Evolutionary conservation across 2,329 filamentous ascomycete genomes (phyloP), one percentile per base, ranked within the genome.

Genomic region (Keithomyces neogunnii): DNA sequence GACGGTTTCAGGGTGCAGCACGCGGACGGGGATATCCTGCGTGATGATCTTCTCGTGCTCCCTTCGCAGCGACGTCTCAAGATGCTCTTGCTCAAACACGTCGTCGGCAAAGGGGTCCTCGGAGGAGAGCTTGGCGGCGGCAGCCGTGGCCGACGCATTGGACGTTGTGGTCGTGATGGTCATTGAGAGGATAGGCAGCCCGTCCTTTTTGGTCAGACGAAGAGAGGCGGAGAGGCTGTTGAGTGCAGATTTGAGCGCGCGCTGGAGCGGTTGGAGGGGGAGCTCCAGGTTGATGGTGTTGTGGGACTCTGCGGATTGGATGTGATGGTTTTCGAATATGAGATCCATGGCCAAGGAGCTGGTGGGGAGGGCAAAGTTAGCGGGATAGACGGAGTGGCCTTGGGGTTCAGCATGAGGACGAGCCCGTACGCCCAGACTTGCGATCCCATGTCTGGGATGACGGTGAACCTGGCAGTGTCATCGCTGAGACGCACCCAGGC

Each of bases 271-370:
- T 11, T 82, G 80, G n/a, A 97, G 82, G 30, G 93, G 90, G 1
- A 99, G 81, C 71, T 99, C 93, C 56, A 99, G 85, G 70, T 99
- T 96, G 71, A 99, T 96, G 49, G 90, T 88, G 69, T 96, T 96
- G 67, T 82, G 77, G 39, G 75, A 74, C 46, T 90, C 86, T 48
- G 88, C 88, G 47, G 91, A 96, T 66, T 96, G 86, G 59, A 97
- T 84, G 50, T 83, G 81, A 72, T 95, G 96, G 58, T 77, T 75
- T 64, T 90, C 80, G 68, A 99, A 97, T 61, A 99, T 89, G 59
- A 89, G 84, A 63, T 95, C 88, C 77, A 88, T 80, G 29, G 73
- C 70, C 30, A 84, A 70, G 45, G 77, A 80, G 42, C 80, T 82
- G 55, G 8, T 6, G 28, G 42, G 44, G 40, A 19, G 19, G 19